Base-by-base conservation (phyloP, 2,329 filamentous ascomycete genomes). In the Alternaria hordeiaustralica region DNA sequence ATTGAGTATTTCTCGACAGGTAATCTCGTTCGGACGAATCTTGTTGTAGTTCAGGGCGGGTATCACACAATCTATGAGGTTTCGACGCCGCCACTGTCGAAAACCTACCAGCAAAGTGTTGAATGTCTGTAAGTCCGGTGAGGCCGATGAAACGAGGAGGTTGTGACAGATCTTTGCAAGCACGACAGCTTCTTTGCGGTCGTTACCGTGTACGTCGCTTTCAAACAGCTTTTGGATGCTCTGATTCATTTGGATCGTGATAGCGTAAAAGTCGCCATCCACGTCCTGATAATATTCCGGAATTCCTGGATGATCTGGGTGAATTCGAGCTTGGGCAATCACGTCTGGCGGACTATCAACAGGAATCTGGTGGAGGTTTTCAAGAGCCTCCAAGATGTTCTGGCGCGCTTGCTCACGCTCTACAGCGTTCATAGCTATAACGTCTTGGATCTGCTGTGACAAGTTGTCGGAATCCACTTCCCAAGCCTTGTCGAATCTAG, bases 61-160 rank as follows among this genome's bases (percentile, higher is more conserved):
- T 23, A 81, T 76, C 21, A 81, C 70, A 36, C 65, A 44, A 33
- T 77, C 67, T n/a, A 73, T 67, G 43, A 80, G 56, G 1, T 66
- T 56, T 11, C 61, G 63, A n/a, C 66, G 69, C 43, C 71, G 62
- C 69, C 74, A 78, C 33, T 71, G 68, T 51, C 66, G 69, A 55
- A 95, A 88, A n/a, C 87, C 87, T n/a, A 87, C 77, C 3, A 95
- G 85, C 25, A 96, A 83, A 12, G 86, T 85, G 73, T 94, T 94
- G 81, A 89, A 93, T 4, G 89, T 93, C 67, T 88, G 84, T 36
- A 92, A 85, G 65, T 87, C 87, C 0, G 92, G 90, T 0, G 88
- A 86, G 18, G 87, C 82, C 2, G 84, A 77, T 3, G 87, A 88
- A 4, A 88, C 81, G 15, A 93, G 83, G 4, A 96, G 80, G 72